Evolutionary conservation across 2,329 filamentous ascomycete species (phyloP), one percentile per base, ranked within the genome.

Genomic region (Colletotrichum siamense): DNA sequence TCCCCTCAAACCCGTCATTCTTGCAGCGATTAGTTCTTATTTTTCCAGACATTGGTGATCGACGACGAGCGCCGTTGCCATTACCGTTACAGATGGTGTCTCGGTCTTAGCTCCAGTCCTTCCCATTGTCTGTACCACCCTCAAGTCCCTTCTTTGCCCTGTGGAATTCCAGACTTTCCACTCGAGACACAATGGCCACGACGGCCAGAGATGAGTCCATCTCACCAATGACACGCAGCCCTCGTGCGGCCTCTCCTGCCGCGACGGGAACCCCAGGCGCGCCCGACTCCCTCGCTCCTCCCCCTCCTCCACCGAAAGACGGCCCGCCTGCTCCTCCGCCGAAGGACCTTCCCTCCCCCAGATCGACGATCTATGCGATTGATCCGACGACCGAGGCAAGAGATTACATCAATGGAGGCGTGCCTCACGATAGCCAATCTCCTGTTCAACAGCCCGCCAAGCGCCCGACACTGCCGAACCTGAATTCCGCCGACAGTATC

Each of bases 341-440:
- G 55, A 79, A 73, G 34, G 67, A 59, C 39, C 62, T 71, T 67
- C 39, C 39, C 73, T 66, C 78, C n/a, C 71, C 66, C n/a, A 39
- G 52, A 30, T 70, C 75, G 66, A 52, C 44, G 10, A 71, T 63
- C 73, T 67, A 71, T 71, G 78, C 39, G 76, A 79, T 79, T 26
- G 76, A 79, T 22, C 76, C 80, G 52, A 76, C 78, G 44, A 69
- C 67, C 24, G 77, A 82, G 32, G 80, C 86, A 12, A 77, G 81
- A 15, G 86, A 88, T 77, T 86, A 87, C 77, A 57, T 87, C 39
- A 86, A 86, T 68, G 83, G 81, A 44, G 84, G 83, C 8, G 74
- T 76, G 15, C 82, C 84, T 2, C 84, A 86, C 66, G 81, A 83
- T 7, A 76, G 75, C 34, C 74, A 80, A 24, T 82, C 84, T 18